Evolutionary conservation across 2,329 filamentous ascomycete species (phyloP).

Genomic region (Fusarium acutatum): DNA sequence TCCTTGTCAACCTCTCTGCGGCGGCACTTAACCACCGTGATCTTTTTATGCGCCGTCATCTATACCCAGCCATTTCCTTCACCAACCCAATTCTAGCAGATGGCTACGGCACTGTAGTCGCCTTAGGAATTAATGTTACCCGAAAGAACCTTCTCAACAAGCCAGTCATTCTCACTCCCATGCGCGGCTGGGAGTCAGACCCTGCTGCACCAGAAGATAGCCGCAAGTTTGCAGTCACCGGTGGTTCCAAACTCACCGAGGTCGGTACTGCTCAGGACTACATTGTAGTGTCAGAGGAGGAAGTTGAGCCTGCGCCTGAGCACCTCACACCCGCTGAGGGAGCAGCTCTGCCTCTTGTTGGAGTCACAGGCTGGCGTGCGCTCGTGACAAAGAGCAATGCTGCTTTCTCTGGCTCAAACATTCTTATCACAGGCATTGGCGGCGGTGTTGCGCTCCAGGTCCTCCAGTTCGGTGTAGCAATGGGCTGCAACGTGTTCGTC

Average conservation of each 20-base stretch:
- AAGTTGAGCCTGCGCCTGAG: constrained; percentile 78
- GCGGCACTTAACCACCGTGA: constrained; percentile 94
- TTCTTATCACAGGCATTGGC: constrained; percentile 90
- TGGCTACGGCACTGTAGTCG: constrained; percentile 78
- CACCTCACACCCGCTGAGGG: constrained; percentile 79
- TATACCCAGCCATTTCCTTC: constrained; percentile 89
- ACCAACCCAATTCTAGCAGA: constrained; percentile 82
- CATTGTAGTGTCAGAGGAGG: constrained; percentile 71
- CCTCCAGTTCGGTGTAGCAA: constrained; percentile 79
- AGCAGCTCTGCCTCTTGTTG: constrained; percentile 85
- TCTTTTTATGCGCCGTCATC: constrained; percentile 89
- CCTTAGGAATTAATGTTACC: constrained; percentile 61
- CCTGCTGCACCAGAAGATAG: constrained; percentile 77
- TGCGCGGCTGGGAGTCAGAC: constrained; percentile 77
- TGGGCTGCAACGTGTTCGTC: constrained; percentile 82
- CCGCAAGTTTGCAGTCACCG: constrained; percentile 69
- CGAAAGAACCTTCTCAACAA: constrained; percentile 60
- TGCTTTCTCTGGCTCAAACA: constrained; percentile 71
- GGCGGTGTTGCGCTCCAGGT: constrained; percentile 89
- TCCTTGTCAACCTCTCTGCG: constrained; percentile 79
- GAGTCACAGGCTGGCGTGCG: constrained; percentile 88
- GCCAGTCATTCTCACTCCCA: constrained; percentile 81
- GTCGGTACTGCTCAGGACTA: constrained; percentile 80
- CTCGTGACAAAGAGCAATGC: constrained; percentile 80
- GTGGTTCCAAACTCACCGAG: constrained; percentile 68